Conservation (phyloP, 2,329 filamentous ascomycete species). For the Colletotrichum navitas region DNA sequence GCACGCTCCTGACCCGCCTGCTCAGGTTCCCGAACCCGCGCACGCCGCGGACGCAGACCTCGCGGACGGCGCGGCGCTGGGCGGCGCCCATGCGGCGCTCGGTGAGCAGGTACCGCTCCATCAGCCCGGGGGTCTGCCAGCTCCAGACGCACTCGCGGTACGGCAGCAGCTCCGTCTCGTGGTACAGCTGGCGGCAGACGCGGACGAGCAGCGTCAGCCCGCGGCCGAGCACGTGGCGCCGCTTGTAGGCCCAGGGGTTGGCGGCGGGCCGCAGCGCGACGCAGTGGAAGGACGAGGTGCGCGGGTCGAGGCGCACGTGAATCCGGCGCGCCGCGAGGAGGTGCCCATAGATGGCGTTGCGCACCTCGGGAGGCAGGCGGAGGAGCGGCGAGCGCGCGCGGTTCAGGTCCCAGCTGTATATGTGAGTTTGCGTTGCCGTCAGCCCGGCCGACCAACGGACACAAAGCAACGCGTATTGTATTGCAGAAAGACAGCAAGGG, state of each 20-base stretch:
- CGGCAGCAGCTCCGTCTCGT: constrained; percentile 52
- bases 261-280: constrained; percentile 46
- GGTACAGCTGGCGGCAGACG: constrained; percentile 54
- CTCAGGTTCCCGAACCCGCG: constrained; percentile 45
- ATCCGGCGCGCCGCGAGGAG: constrained; percentile 44
- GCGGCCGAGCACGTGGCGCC: constrained; percentile 6
- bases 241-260: constrained; percentile 47
- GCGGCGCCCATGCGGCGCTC: constrained; percentile 48
- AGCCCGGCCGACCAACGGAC: no score
- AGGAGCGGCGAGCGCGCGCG: constrained; percentile 37
- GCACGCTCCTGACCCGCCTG: constrained; percentile 46
- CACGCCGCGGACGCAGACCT: constrained; percentile 45
- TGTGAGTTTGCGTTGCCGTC: not conserved
- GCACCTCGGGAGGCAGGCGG: constrained; percentile 47
- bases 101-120: constrained; percentile 52
- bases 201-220: constrained; percentile 50
- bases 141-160: constrained; percentile 53
- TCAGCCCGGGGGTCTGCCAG: constrained; percentile 48
- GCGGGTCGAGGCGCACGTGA: constrained; percentile 43
- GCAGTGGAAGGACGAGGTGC: constrained; percentile 49
- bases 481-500: no score
- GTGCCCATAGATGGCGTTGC: constrained; percentile 45
- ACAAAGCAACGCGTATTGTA: no score
- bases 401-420: constrained; percentile 36
- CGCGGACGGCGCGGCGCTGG: constrained; percentile 50